Evolutionary conservation across 169 alveolate genomes (phyloP), one percentile per base, ranked within the genome.

Genomic region (Cyclospora cayetanensis): DNA sequence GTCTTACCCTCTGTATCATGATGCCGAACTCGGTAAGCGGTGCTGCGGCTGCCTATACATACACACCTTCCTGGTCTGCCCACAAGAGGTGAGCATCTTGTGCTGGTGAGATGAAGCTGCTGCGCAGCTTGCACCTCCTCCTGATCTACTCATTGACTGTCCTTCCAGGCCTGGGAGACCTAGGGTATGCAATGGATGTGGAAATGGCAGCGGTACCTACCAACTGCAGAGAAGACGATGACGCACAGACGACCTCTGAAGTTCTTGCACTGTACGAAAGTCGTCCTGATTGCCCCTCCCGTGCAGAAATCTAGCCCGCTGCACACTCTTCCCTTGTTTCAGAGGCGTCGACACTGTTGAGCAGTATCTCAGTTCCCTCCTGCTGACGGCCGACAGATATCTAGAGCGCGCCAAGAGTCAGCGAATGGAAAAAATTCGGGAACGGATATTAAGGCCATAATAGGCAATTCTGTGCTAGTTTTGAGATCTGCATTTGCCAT

Each of bases 191-290:
- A 25, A 84, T 84, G 91, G 91, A 84, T 35, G 41, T 34, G 35
- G 91, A 84, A 65, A 84, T 84, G 91, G 83, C 83, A 25, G 82
- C 72, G 35, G 91, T 84, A 25, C 91, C 91, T 4, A 55, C 18
- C 3, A 37, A 35, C 91, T 63, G 91, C 91, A 72, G 91, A 34
- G 91, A 84, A 11, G 91, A 84, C 35, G 91, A 84, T 66, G 91
- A 84, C 35, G 91, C 65, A 12, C 70, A 34, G 76, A 84, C 91
- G 31, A 84, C 91, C 20, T 84, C 91, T 2, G 83, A 84, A 9
- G 43, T 84, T 3, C 91, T 84, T 25, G 79, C 35, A 52, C 35
- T 83, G 90, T 83, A 52, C 52, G 90, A 18, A 63, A 63, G n/a
- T n/a, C n/a, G n/a, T n/a, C n/a, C n/a, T n/a, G n/a, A n/a, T n/a